phyloP scores from a whole-genome alignment of 768 basidiomycete species.

The Serendipita sp. region DNA sequence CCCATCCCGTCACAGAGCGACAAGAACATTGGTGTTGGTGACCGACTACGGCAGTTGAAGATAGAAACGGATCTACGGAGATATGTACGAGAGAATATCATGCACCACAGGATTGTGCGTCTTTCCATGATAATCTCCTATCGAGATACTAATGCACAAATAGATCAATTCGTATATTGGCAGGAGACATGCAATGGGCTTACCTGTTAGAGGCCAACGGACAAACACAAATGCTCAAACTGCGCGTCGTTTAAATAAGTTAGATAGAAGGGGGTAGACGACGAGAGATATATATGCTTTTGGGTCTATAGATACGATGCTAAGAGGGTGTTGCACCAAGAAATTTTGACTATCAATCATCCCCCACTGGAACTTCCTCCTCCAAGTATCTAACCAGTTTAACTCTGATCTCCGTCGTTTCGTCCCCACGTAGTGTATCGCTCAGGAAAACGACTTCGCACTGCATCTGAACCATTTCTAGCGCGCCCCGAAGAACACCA shows the following conservation, averaged over 20 bases:
- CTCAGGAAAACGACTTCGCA: conserved; percentile 79
- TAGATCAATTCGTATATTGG: conserved; percentile 83
- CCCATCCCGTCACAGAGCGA: neutral
- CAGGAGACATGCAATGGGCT: conserved; percentile 76
- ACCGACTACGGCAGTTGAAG: conserved; percentile 56
- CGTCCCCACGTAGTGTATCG: conserved; percentile 84
- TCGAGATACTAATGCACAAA: neutral
- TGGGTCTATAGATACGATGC: neutral
- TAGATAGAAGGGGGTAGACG: neutral
- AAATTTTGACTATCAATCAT: conserved; percentile 36
- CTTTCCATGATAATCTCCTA: too few relatives aligned
- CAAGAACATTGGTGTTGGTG: conserved; percentile 17
- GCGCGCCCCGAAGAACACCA: conserved; percentile 77
- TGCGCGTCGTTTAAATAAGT: conserved; percentile 71
- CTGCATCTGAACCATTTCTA: conserved; percentile 99
- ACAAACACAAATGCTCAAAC: conserved; percentile 83
- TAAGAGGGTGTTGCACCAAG: neutral
- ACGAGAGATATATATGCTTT: neutral
- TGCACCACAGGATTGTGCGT: conserved; percentile 55
- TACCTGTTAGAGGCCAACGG: conserved; percentile 89
- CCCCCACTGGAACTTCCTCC: conserved; percentile 86
- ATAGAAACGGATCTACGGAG: conserved; percentile 78
- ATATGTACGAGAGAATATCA: conserved; percentile 77
- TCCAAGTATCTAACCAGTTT: conserved; percentile 81
- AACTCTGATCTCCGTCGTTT: conserved; percentile 84